Evolutionary conservation across 495 filamentous ascomycete genomes (phyloP).

Genomic region (Jackrogersella multiformis): DNA sequence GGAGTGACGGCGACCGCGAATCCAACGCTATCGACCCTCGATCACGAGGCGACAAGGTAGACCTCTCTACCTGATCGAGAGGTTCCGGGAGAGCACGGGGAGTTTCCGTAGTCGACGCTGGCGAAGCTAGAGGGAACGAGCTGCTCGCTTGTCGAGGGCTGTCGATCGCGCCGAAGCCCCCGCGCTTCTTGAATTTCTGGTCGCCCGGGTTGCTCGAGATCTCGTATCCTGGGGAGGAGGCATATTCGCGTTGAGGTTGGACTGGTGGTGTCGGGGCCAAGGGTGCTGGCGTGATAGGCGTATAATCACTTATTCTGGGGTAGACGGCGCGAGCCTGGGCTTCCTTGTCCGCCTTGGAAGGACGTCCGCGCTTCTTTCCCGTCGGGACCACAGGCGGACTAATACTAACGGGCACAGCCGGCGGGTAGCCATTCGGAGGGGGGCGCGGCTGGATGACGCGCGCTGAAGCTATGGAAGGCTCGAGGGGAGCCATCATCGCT

Average conservation of each 20-base stretch:
- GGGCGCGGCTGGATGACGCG: slow-evolving; percentile 50
- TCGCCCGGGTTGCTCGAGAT: slow-evolving; percentile 39
- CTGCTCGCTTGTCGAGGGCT: slow-evolving; percentile 40
- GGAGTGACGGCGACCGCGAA: slow-evolving; percentile 43
- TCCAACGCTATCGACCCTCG: slow-evolving; percentile 33
- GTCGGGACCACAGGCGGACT: slow-evolving; percentile 44
- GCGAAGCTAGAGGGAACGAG: slow-evolving; percentile 39
- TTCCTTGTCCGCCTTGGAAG: slow-evolving; percentile 51
- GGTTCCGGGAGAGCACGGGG: slow-evolving; percentile 44
- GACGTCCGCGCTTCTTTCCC: slow-evolving; percentile 47
- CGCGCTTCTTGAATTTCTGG: slow-evolving; percentile 40
- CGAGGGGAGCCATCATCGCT: slow-evolving; percentile 47
- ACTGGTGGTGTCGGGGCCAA: slow-evolving; percentile 39
- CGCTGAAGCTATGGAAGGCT: slow-evolving; percentile 39
- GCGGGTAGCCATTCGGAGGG: slow-evolving; percentile 51
- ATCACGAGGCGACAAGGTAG: slow-evolving; percentile 43
- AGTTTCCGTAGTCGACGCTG: slow-evolving; percentile 44
- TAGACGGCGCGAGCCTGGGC: slow-evolving; percentile 44
- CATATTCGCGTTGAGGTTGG: slow-evolving; percentile 44
- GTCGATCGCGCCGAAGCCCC: slow-evolving; percentile 38
- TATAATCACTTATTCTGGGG: slow-evolving; percentile 48
- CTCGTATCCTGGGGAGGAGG: slow-evolving; percentile 45
- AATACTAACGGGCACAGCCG: slow-evolving; percentile 35
- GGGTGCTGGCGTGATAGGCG: slow-evolving; percentile 52
- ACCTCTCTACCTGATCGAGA: slow-evolving; percentile 44